Evolutionary conservation across 768 basidiomycete species (phyloP).

Genomic region (Coprinellus micaceus): DNA sequence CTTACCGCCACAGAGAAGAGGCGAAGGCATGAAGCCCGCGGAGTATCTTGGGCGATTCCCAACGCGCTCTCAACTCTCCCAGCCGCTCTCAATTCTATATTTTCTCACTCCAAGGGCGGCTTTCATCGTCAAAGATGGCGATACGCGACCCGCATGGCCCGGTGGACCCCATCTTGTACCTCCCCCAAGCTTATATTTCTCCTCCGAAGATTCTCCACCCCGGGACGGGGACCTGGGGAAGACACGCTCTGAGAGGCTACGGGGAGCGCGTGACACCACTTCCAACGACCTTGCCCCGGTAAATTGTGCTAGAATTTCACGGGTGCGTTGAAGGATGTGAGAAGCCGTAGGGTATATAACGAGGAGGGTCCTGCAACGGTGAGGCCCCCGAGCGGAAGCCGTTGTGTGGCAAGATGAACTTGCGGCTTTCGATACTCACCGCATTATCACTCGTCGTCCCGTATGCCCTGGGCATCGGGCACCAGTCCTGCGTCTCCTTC

Average conservation of each 20-base stretch:
- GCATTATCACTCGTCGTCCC: conserved; percentile 12
- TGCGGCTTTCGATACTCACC: not conserved
- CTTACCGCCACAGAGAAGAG: no score
- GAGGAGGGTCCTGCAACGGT: no score
- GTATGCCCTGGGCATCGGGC: conserved; percentile 40
- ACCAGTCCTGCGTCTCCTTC: conserved; percentile 46
- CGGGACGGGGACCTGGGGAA: not conserved
- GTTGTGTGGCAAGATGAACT: not conserved
- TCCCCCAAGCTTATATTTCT: not conserved
- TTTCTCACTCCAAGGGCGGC: conserved; percentile 1
- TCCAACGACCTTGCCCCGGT: not conserved
- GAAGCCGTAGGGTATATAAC: not conserved
- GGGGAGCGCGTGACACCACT: not conserved
- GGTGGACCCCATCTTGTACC: not conserved
- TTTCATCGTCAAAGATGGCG: not conserved
- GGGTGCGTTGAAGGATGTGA: not conserved
- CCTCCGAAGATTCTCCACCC: not conserved
- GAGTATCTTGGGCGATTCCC: not conserved
- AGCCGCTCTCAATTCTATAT: not conserved
- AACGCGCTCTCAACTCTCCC: not conserved
- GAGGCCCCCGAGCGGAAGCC: no score
- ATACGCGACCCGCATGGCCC: conserved; percentile 1
- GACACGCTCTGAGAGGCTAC: not conserved
- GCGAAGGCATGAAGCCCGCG: not conserved
- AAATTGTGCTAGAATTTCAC: not conserved